These are phyloP conservation scores for Spergularia bocconei DNA, from an alignment of 148 eudicot genomes.

Conservation along the genomic window DNA sequence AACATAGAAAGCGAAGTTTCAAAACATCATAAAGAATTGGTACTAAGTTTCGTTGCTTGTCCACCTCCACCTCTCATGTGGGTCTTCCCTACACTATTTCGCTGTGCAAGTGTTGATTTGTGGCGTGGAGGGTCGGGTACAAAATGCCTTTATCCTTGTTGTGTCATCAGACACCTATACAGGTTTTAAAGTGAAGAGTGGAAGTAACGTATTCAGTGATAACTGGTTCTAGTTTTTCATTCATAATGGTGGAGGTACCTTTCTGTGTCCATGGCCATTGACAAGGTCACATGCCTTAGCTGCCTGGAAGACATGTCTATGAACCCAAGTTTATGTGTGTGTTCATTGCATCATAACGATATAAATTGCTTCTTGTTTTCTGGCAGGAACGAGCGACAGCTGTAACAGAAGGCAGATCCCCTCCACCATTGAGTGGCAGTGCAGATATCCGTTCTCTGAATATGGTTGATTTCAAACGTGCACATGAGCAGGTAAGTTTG, in stretches of 20 bases:
- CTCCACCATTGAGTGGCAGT: conserved; percentile 62
- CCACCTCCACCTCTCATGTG: background rate
- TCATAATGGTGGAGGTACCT: too few relatives aligned
- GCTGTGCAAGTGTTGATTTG: background rate
- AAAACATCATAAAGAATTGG: too few relatives aligned
- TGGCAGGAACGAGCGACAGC: conserved; percentile 75
- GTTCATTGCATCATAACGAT: too few relatives aligned
- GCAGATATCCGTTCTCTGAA: conserved; percentile 63
- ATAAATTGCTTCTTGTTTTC: conserved; percentile 5
- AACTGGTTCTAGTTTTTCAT: too few relatives aligned
- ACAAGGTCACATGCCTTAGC: too few relatives aligned
- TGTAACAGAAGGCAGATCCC: conserved; percentile 64
- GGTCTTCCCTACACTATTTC: background rate
- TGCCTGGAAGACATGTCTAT: too few relatives aligned
- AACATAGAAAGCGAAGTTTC: too few relatives aligned
- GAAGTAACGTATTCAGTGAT: too few relatives aligned
- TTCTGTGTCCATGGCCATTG: too few relatives aligned
- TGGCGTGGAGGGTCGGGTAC: background rate
- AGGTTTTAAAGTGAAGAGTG: background rate
- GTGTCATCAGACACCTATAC: background rate
- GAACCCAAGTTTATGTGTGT: too few relatives aligned
- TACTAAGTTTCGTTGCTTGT: background rate
- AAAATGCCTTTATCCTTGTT: background rate
- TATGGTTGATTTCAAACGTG: conserved; percentile 64
- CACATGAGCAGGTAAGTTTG: conserved; percentile 65